Percentiles rank a stretch among this genome's conserved stretches.
These are phyloP conservation scores for Diphasiastrum complanatum DNA, from an alignment of 83 land plant species.

Conservation along the genomic window DNA sequence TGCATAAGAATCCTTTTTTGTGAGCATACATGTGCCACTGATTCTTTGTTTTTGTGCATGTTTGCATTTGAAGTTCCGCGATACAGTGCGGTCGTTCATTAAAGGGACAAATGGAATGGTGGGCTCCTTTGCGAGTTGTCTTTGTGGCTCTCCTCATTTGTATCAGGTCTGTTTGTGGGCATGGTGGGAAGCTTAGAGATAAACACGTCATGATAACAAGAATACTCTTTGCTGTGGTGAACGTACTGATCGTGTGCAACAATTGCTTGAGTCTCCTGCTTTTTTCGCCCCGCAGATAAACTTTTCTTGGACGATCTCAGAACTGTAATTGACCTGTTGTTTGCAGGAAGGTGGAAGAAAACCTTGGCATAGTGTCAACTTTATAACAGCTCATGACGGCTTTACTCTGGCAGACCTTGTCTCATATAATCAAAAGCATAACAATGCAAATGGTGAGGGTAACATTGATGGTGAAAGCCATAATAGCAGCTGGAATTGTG, in stretches of 20 bases:
- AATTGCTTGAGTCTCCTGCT: too few species aligned
- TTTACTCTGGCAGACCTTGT: conserved; percentile 89
- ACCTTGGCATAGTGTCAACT: conserved; percentile 97
- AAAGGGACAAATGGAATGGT: conserved; percentile 94
- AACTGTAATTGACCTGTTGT: not conserved
- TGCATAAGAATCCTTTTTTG: too few species aligned
- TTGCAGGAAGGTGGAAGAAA: conserved; percentile 89
- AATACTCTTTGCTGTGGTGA: too few species aligned
- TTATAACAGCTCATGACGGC: conserved; percentile 97
- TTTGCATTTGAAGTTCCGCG: conserved; percentile 69
- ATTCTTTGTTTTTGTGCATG: not conserved
- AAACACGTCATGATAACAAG: too few species aligned
- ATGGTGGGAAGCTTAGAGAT: too few species aligned
- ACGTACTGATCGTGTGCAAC: too few species aligned
- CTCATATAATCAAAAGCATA: conserved; percentile 76
- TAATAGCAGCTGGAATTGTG: conserved; percentile 98
- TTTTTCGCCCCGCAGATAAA: too few species aligned
- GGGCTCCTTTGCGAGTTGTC: conserved; percentile 92
- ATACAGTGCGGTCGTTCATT: conserved; percentile 75
- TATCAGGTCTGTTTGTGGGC: conserved; percentile 68
- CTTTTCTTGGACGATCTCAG: too few species aligned
- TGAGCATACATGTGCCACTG: not conserved
- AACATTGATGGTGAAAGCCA: conserved; percentile 95
- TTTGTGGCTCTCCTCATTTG: conserved; percentile 88
- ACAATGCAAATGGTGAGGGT: conserved; percentile 82